Percentiles rank a stretch among this genome's conserved stretches.
phyloP scores from a whole-genome alignment of 2,329 filamentous ascomycete species.

The Ophiostoma tasmaniense region DNA sequence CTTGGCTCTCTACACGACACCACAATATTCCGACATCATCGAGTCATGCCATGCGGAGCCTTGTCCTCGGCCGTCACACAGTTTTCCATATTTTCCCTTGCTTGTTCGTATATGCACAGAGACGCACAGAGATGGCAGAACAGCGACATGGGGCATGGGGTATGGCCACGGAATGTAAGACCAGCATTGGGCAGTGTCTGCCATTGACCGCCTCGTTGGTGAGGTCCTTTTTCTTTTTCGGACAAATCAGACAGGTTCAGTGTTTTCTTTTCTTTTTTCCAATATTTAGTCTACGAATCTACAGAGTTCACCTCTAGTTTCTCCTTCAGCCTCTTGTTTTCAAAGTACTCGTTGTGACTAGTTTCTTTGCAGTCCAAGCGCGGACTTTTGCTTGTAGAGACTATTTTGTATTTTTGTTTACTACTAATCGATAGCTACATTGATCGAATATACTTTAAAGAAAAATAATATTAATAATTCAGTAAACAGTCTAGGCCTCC shows the following conservation, averaged over 20 bases:
- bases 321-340: not conserved
- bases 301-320: not conserved
- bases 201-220: not conserved
- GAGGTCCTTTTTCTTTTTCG: not conserved
- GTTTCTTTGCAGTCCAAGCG: not conserved
- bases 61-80: not conserved
- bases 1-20: not conserved
- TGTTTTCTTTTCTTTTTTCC: not conserved
- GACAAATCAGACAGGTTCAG: not conserved
- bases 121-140: not conserved
- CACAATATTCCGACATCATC: not conserved
- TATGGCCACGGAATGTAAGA: not conserved
- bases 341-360: not conserved
- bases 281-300: too few species aligned
- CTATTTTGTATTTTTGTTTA: not conserved
- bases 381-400: constrained; percentile 1
- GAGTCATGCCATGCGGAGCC: not conserved
- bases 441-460: too few species aligned
- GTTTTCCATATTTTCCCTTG: not conserved
- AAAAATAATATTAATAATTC: too few species aligned
- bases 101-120: constrained; percentile 2
- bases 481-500: not conserved
- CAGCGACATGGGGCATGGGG: not conserved
- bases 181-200: not conserved
- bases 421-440: not conserved